These are phyloP conservation scores for Paramecium sonneborni DNA, from an alignment of 73 alveolate genomes.

Conservation along the genomic window DNA sequence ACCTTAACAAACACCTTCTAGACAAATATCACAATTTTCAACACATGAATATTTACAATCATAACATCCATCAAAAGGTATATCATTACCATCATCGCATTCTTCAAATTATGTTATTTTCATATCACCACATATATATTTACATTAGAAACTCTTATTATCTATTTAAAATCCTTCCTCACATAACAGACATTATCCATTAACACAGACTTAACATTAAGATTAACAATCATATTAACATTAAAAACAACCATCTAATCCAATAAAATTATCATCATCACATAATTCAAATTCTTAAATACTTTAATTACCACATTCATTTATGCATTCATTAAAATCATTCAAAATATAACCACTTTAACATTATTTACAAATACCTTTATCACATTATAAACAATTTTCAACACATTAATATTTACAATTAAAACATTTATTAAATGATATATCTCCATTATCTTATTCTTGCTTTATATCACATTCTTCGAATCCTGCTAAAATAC, in stretches of 20 bases:
- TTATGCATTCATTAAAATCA: not conserved
- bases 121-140: not conserved
- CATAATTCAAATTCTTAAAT: conserved; percentile 59
- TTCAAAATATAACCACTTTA: not conserved
- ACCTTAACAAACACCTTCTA: not conserved
- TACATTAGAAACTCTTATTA: not conserved
- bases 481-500: conserved; percentile 65
- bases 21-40: not conserved
- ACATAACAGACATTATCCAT: conserved; percentile 49
- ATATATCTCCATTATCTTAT: conserved; percentile 59
- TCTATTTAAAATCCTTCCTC: not conserved
- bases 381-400: conserved; percentile 65
- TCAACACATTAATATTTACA: conserved; percentile 45
- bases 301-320: conserved; percentile 55
- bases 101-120: not conserved
- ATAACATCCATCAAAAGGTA: conserved; percentile 49
- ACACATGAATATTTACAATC: not conserved
- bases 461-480: conserved; percentile 41
- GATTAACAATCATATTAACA: conserved; percentile 69
- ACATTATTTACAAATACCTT: not conserved
- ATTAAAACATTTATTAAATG: conserved; percentile 61
- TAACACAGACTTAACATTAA: conserved; percentile 68
- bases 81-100: conserved; percentile 48
- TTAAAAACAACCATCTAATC: conserved; percentile 78
- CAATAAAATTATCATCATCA: conserved; percentile 73